These are phyloP conservation scores for Fusarium sp. DNA, from an alignment of 2,329 filamentous ascomycete genomes.

Conservation along the genomic window DNA sequence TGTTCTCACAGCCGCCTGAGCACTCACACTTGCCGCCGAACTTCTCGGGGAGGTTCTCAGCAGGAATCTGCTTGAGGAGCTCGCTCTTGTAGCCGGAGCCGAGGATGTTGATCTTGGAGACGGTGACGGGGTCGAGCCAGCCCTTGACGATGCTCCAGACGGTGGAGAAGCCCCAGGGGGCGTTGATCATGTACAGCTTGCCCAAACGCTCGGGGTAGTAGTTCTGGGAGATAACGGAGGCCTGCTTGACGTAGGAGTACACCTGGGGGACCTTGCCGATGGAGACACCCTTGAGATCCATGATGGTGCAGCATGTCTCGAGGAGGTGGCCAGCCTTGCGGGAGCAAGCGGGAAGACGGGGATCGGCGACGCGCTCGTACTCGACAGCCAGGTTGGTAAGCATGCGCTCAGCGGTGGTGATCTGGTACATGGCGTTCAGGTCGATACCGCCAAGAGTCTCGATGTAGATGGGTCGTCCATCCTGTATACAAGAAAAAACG, in stretches of 20 bases:
- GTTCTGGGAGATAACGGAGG: constrained; percentile 93
- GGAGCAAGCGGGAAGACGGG: constrained; percentile 93
- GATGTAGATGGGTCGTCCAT: constrained; percentile 96
- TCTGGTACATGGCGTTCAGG: constrained; percentile 88
- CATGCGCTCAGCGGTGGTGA: constrained; percentile 94
- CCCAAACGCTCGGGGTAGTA: constrained; percentile 98
- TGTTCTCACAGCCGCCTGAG: constrained; percentile 83
- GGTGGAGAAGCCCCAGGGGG: constrained; percentile 91
- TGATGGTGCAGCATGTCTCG: constrained; percentile 98
- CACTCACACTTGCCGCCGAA: constrained; percentile 91
- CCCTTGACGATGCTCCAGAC: constrained; percentile 90
- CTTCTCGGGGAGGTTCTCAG: constrained; percentile 88
- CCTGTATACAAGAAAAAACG: constrained; percentile 63
- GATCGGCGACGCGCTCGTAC: constrained; percentile 96
- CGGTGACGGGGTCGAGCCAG: constrained; percentile 97
- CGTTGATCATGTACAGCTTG: constrained; percentile 97
- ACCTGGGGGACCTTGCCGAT: constrained; percentile 84
- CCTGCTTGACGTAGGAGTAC: constrained; percentile 87
- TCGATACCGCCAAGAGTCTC: constrained; percentile 96
- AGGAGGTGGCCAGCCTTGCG: constrained; percentile 90
- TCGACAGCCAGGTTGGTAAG: constrained; percentile 95
- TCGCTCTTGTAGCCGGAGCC: constrained; percentile 85
- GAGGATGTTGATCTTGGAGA: constrained; percentile 94
- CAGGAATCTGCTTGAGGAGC: constrained; percentile 84
- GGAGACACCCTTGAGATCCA: constrained; percentile 96